Base-by-base conservation (phyloP, 257 asterid species). In the Primulina huaijiensis region DNA sequence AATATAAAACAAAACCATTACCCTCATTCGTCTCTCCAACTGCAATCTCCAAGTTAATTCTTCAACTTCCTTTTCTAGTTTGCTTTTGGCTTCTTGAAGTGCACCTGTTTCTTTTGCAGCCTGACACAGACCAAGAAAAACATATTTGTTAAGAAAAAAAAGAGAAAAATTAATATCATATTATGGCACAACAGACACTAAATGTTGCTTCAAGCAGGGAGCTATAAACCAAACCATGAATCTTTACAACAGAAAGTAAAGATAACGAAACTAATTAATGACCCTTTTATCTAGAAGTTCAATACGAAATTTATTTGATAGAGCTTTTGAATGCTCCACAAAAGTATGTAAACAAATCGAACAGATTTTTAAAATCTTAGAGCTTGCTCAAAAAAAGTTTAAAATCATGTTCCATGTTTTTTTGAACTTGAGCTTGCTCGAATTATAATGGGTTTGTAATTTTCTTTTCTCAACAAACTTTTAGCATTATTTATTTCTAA, bases 81-180 rank as follows among this genome's bases (percentile, higher is more conserved):
- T 82, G 74, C 77, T 67, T 81, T 84, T 90, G 79, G 97, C 96
- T 64, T 79, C 97, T 83, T 86, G 98, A 75, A 89, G 89, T 66
- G 96, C 94, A 71, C 87, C 94, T 68, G 96, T 85, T 81, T 92
- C 96, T 81, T 74, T 92, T 60, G 98, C 94, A 79, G 95, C 96
- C 98, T 89, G 85, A 72, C 46, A 50, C 34, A 77, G 53, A 82
- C 20, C 43, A 64, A 52, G 69, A 2, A 59, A 33, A 46, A 61
- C 20, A n/a, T 16, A 16, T 63, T 53, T 74, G 10, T 8, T 10
- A 10, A 20, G 59, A 38, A 8, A 23, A 6, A 63, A 8, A 64
- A 17, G 23, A 4, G 30, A 17, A 57, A 21, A 17, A 34, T 17
- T 31, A 58, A 33, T 25, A 65, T 38, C 66, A 40, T 17, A 30